Evolutionary conservation across 2,329 filamentous ascomycete species (phyloP).

Genomic region (Colletotrichum incanum): DNA sequence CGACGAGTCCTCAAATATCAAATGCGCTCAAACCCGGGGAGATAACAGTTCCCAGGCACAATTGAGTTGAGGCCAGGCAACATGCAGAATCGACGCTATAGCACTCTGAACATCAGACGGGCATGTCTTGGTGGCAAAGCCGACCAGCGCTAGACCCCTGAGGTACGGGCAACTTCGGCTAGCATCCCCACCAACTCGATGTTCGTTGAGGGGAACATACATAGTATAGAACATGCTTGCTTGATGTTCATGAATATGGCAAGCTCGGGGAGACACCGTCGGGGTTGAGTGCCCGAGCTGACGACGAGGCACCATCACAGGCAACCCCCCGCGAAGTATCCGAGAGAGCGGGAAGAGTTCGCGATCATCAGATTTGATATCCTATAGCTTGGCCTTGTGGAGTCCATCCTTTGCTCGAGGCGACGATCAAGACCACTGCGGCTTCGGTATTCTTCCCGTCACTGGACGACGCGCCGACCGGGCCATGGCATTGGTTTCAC

Average conservation of each 20-base stretch:
- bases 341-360: too few species aligned
- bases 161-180: background rate
- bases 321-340: background rate
- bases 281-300: conserved; percentile 5
- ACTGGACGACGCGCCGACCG: background rate
- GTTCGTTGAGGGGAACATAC: background rate
- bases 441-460: too few species aligned
- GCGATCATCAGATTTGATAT: background rate
- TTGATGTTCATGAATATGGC: background rate
- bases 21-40: background rate
- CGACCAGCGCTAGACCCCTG: background rate
- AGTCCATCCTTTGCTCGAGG: background rate
- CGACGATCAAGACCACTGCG: background rate
- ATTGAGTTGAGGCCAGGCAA: background rate
- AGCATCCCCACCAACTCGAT: background rate
- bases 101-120: conserved; percentile 7
- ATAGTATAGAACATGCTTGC: background rate
- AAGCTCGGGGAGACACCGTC: conserved; percentile 23
- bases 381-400: background rate
- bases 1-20: background rate
- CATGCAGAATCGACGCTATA: background rate
- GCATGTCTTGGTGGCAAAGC: conserved; percentile 5
- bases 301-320: conserved; percentile 4
- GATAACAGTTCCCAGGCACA: background rate
- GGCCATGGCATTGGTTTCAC: background rate